Percentiles rank a stretch among this genome's conserved stretches.
Evolutionary conservation across 495 filamentous ascomycete genomes (phyloP).

Genomic region (Bacidia gigantensis): DNA sequence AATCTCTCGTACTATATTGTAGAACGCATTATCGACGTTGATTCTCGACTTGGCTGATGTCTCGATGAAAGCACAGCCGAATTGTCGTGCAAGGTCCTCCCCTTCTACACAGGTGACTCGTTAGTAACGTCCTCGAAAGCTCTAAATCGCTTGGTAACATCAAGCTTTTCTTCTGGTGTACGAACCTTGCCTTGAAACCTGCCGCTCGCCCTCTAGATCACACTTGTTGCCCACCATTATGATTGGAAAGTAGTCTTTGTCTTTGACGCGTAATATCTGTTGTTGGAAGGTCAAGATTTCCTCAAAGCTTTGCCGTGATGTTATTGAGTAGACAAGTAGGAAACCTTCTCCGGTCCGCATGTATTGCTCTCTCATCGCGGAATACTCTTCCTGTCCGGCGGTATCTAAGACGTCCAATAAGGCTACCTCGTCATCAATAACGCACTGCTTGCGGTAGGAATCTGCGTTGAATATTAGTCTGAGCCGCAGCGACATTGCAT

Average conservation of each 20-base stretch:
- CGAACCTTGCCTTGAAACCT: slow-evolving; percentile 82
- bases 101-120: slow-evolving; percentile 50
- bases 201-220: slow-evolving; percentile 83
- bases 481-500: neutral
- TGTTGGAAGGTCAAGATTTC: slow-evolving; percentile 98
- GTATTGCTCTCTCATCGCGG: slow-evolving; percentile 98
- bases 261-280: slow-evolving; percentile 95
- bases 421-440: slow-evolving; percentile 95
- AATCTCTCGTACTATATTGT: slow-evolving; percentile 94
- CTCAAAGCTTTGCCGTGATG: slow-evolving; percentile 90
- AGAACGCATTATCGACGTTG: slow-evolving; percentile 97
- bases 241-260: slow-evolving; percentile 98
- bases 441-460: slow-evolving; percentile 98
- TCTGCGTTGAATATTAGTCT: slow-evolving; percentile 37
- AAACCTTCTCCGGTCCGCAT: slow-evolving; percentile 99
- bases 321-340: slow-evolving; percentile 95
- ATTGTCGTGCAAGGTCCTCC: slow-evolving; percentile 67
- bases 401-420: slow-evolving; percentile 96
- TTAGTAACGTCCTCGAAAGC: too few species aligned
- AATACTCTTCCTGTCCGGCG: slow-evolving; percentile 97
- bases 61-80: slow-evolving; percentile 96
- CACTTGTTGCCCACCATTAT: slow-evolving; percentile 99
- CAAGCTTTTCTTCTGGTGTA: too few species aligned
- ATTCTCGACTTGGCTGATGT: slow-evolving; percentile 96
- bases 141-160: slow-evolving; percentile 3